A percentile compares a stretch with the other conserved stretches of the same genome.
Conservation (phyloP, 1,139 yeast species). For the Debaryomyces coudertii region DNA sequence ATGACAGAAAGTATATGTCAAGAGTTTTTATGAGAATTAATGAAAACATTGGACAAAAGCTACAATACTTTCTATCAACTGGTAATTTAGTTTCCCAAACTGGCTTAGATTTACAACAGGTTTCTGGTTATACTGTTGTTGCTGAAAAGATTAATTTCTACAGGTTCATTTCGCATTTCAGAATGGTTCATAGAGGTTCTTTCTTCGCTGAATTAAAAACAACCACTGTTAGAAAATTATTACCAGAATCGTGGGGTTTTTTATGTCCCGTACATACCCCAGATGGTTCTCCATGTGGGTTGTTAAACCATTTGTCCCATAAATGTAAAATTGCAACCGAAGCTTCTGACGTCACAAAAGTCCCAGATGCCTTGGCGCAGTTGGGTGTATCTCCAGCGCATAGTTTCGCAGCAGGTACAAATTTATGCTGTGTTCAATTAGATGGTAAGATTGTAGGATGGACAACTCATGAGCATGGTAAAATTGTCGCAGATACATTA, state of each 20-base stretch:
- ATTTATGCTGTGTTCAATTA: constrained; percentile 83
- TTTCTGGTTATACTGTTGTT: constrained; percentile 96
- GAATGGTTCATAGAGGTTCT: constrained; percentile 99
- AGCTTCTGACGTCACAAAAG: constrained; percentile 70
- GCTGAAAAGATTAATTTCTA: constrained; percentile 98
- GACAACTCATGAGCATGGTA: constrained; percentile 90
- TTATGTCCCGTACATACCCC: constrained; percentile 99
- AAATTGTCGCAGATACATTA: constrained; percentile 82
- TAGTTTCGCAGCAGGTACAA: constrained; percentile 85
- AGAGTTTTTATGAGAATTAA: constrained; percentile 79
- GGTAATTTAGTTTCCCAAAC: constrained; percentile 97
- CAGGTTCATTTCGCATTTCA: constrained; percentile 93
- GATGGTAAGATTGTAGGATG: constrained; percentile 95
- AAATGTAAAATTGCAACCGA: constrained; percentile 85
- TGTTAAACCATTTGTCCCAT: constrained; percentile 94
- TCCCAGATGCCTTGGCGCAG: constrained; percentile 66
- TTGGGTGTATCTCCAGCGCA: constrained; percentile 85
- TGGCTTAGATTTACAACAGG: constrained; percentile 97
- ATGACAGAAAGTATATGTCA: constrained; percentile 79
- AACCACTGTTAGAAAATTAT: constrained; percentile 91
- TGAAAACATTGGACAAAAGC: constrained; percentile 92
- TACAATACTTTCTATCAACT: constrained; percentile 92
- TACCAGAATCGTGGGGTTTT: constrained; percentile 99
- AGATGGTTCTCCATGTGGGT: constrained; percentile 99
- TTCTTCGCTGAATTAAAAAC: constrained; percentile 98